Base-by-base conservation (phyloP, 768 basidiomycete genomes). In the Lentinula guzmanii region DNA sequence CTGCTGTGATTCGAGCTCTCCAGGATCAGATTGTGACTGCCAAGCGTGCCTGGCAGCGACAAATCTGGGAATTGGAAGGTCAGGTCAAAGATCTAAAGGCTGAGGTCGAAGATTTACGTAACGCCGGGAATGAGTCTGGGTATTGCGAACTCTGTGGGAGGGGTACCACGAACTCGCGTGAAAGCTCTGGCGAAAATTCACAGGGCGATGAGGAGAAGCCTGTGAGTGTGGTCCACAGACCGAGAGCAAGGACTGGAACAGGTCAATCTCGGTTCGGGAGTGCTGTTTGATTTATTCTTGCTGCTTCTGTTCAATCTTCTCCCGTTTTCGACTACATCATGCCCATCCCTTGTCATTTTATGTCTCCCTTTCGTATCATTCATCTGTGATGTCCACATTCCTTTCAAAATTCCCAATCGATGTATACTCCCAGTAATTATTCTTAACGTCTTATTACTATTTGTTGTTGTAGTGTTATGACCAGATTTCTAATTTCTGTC, bases 51-150 rank as follows among this genome's bases (percentile, higher is more conserved):
- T 91, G 87, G 86, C 87, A 90, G 67, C 81, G 77, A 61, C 86
- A 89, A 62, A 80, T 91, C 55, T 85, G 82, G 86, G 90, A 91
- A 67, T 74, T 93, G 55, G 89, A 89, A 68, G 81, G 82, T 11
- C 87, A 89, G 69, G 81, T 93, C 50, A 82, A 82, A 52, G 86
- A 87, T 69, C 75, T 93, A 61, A 86, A 88, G 64, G 77, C 81
- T 18, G 88, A 92, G 70, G 70, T 93, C 37, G 85, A 87, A 37
- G 81, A 78, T 28, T 72, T 86, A 45, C 83, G 79, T 52, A 72
- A 71, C 31, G 70, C 65, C 15, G 63, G 64, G 11, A 69, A 65
- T 6, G 70, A 73, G 51, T 69, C 67, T 24, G 68, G 68, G 9
- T 82, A 81, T 60, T 93, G 90, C 70, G 75, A 80, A 3, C 68